Base-by-base conservation (phyloP, 2,329 filamentous ascomycete species). In the Fulvia fulva region DNA sequence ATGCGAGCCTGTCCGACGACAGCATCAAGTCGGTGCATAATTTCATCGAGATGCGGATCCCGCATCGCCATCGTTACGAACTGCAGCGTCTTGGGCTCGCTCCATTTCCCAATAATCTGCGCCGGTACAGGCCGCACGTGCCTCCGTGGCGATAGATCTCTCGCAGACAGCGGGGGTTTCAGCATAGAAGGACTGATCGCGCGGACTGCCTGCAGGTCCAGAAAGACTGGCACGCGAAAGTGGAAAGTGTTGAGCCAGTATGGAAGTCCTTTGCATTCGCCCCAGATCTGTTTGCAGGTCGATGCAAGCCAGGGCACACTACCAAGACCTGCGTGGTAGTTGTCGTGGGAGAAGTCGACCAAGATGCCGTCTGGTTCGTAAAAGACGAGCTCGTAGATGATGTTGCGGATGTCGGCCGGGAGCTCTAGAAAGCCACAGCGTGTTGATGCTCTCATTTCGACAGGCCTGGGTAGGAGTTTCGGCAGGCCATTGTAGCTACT, bases 241-340 rank as follows among this genome's bases (percentile, higher is more conserved):
- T 62, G 57, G 53, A 59, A 55, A 7, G 52, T 59, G 43, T 63
- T 63, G 57, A 62, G 59, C 62, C 59, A 60, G 49, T 60, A 60
- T 2, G 59, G 62, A 21, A 63, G 52, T 23, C 56, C 49, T 30
- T 55, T 46, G 12, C 51, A 60, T 34, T 62, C 62, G 28, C 57
- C 14, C 32, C 59, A 55, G 51, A 64, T 50, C 16, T 60, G 44
- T 30, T 56, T 55, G 51, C 62, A 64, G 14, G 62, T 60, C 22
- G 54, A 43, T 26, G 52, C 50, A 2, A 64, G 55, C 9, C 53
- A 55, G 26, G 61, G 60, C 8, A 56, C 37, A 41, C 28, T 53
- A 14, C 22, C 34, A 19, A 37, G 53, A 30, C 37, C 23, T 22
- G 25, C 14, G 22, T 46, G 22, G 51, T 30, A 14, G 28, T 26